These are phyloP conservation scores for Crotalaria pallida DNA, from an alignment of 306 rosid genomes.

Conservation along the genomic window DNA sequence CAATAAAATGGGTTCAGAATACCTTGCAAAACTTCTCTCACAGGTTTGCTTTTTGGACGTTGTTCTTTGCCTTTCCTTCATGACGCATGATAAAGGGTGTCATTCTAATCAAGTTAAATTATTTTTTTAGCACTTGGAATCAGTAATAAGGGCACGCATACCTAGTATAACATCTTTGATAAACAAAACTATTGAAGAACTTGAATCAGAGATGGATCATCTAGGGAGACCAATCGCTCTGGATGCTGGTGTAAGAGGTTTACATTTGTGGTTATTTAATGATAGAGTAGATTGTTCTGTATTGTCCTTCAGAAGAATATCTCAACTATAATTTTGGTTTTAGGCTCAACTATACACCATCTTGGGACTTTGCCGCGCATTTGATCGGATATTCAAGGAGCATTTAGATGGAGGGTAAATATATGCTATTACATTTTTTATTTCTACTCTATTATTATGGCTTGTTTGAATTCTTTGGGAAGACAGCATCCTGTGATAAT, in stretches of 20 bases:
- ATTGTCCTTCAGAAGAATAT: neutral
- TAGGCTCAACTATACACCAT: slow-evolving; percentile 93
- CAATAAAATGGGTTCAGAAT: slow-evolving; percentile 94
- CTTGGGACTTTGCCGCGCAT: slow-evolving; percentile 93
- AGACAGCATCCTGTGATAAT: neutral
- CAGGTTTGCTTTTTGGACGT: slow-evolving; percentile 45
- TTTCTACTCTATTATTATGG: neutral
- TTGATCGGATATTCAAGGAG: slow-evolving; percentile 94
- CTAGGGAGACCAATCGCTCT: slow-evolving; percentile 89
- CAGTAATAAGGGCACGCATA: slow-evolving; percentile 78
- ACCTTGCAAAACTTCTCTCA: slow-evolving; percentile 93
- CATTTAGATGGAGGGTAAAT: slow-evolving; percentile 95
- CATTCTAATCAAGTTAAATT: slow-evolving; percentile 28
- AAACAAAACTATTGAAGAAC: slow-evolving; percentile 88
- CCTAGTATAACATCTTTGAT: slow-evolving; percentile 85
- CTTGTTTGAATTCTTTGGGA: slow-evolving; percentile 2
- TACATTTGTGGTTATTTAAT: neutral
- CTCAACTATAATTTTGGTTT: slow-evolving; percentile 18
- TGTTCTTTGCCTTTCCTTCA: neutral
- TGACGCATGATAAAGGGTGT: neutral
- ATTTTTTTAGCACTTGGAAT: slow-evolving; percentile 72
- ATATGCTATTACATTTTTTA: neutral
- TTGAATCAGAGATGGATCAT: slow-evolving; percentile 87
- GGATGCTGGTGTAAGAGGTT: slow-evolving; percentile 92
- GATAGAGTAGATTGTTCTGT: neutral